Percentiles rank a stretch among this genome's conserved stretches.
Conservation (phyloP, 495 filamentous ascomycete species). For the Penicillium crystallinum region DNA sequence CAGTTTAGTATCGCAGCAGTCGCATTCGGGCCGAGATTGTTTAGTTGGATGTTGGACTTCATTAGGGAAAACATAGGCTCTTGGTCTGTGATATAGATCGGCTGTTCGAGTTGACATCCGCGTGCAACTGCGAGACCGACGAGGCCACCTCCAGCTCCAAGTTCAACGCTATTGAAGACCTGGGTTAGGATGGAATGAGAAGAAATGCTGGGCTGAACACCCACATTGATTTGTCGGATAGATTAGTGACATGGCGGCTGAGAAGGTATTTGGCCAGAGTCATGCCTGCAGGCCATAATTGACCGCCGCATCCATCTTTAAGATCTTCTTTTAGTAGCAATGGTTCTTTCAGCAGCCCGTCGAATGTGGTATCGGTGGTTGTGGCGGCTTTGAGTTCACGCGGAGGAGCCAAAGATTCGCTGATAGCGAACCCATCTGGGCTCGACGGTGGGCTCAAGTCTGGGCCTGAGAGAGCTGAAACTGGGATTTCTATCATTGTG, state of each 20-base stretch:
- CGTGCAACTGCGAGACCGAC: conserved; percentile 53
- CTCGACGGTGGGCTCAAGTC: conserved; percentile 19
- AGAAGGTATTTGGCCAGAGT: conserved; percentile 80
- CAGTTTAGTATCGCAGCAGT: conserved; percentile 68
- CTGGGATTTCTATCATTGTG: conserved; percentile 2
- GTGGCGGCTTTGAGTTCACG: conserved; percentile 59
- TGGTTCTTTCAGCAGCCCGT: conserved; percentile 62
- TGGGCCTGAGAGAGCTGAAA: neutral
- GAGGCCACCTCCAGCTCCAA: conserved; percentile 88
- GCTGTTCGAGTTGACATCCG: conserved; percentile 33
- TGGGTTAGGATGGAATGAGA: conserved; percentile 4
- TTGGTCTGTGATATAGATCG: conserved; percentile 80
- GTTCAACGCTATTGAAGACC: conserved; percentile 61
- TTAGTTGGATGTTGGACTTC: conserved; percentile 75
- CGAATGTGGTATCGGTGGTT: conserved; percentile 62
- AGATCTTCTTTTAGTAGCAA: conserved; percentile 80
- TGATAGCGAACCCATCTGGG: conserved; percentile 40
- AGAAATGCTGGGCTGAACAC: conserved; percentile 26
- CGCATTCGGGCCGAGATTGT: conserved; percentile 58
- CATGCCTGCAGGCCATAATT: conserved; percentile 92
- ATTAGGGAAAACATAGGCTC: conserved; percentile 76
- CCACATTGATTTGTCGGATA: conserved; percentile 69
- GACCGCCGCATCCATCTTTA: conserved; percentile 80
- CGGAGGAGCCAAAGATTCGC: conserved; percentile 63
- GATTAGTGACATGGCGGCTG: conserved; percentile 52